A percentile compares a stretch with the other conserved stretches of the same genome.
Evolutionary conservation across 441 rosid genomes (phyloP).

Genomic region (Macaranga tanarius): DNA sequence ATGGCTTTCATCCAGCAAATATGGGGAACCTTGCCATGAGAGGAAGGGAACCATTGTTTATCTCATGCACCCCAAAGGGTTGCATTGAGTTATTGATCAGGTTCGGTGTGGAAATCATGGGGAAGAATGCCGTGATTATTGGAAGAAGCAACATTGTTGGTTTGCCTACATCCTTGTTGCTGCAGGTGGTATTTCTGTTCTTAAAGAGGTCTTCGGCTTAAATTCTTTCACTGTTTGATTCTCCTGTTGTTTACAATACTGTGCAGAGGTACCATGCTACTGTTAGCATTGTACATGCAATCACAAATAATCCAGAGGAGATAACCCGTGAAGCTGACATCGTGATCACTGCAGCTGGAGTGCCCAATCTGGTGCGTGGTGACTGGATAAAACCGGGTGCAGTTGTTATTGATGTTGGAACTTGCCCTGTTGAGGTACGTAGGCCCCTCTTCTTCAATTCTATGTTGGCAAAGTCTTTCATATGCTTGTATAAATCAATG

Average conservation of each 20-base stretch:
- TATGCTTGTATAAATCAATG: not conserved
- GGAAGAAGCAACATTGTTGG: slow-evolving; percentile 93
- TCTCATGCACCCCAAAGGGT: slow-evolving; percentile 84
- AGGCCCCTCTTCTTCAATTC: not conserved
- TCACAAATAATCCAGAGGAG: slow-evolving; percentile 61
- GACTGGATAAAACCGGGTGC: slow-evolving; percentile 85
- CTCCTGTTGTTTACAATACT: slow-evolving; percentile 21
- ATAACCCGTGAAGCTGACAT: slow-evolving; percentile 74
- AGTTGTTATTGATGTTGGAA: slow-evolving; percentile 81
- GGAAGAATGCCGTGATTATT: slow-evolving; percentile 76
- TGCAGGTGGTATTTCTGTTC: slow-evolving; percentile 55
- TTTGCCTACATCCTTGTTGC: slow-evolving; percentile 63
- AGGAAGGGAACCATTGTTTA: slow-evolving; percentile 80
- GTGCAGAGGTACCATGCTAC: slow-evolving; percentile 88
- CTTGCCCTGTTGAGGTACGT: slow-evolving; percentile 72
- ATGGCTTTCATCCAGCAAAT: slow-evolving; percentile 81
- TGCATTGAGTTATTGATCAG: slow-evolving; percentile 76
- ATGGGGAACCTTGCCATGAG: slow-evolving; percentile 91
- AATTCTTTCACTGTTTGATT: slow-evolving; percentile 3
- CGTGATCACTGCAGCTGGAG: slow-evolving; percentile 72
- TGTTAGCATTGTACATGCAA: slow-evolving; percentile 68
- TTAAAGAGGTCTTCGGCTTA: not conserved
- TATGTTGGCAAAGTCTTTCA: not conserved
- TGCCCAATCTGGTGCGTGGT: slow-evolving; percentile 75
- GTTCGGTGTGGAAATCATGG: slow-evolving; percentile 61